Percentiles rank a stretch among this genome's conserved stretches.
phyloP scores from a whole-genome alignment of 169 alveolate species.

The Besnoitia besnoiti region DNA sequence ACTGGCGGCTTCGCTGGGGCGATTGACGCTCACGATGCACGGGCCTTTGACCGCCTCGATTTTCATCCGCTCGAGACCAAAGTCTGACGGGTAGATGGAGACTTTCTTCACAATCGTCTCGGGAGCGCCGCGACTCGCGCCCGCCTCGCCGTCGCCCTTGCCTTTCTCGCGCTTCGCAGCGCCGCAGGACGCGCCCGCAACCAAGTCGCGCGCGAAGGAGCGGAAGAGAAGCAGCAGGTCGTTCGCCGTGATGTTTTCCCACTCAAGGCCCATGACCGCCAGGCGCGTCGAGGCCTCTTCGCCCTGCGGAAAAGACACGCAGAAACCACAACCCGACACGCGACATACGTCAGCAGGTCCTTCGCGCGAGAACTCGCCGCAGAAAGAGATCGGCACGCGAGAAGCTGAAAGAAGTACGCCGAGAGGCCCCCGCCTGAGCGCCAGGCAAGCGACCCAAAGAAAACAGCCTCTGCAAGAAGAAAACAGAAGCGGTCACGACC shows the following conservation, averaged over 20 bases:
- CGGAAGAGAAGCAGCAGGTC: conserved; percentile 93
- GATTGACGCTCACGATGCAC: conserved; percentile 69
- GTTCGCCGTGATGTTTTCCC: conserved; percentile 94
- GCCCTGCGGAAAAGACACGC: conserved; percentile 36
- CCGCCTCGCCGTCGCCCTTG: neutral
- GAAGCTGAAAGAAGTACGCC: too few species aligned
- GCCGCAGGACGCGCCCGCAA: neutral
- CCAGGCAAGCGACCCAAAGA: too few species aligned
- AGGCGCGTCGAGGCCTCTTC: conserved; percentile 90
- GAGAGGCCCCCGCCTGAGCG: too few species aligned
- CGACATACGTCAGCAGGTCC: too few species aligned
- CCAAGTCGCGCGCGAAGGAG: conserved; percentile 31
- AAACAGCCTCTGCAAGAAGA: too few species aligned
- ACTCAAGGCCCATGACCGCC: conserved; percentile 96
- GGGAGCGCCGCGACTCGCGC: neutral
- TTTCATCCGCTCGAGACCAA: conserved; percentile 92
- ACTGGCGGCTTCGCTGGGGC: neutral
- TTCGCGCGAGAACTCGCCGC: too few species aligned
- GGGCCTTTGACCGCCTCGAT: conserved; percentile 94
- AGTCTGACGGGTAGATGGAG: conserved; percentile 93
- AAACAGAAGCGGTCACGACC: too few species aligned
- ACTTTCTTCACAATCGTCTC: conserved; percentile 81
- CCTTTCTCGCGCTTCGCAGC: neutral
- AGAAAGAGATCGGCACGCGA: too few species aligned
- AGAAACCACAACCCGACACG: too few species aligned